These are phyloP conservation scores for Echinosophora koreensis DNA, from an alignment of 306 rosid genomes.

Conservation along the genomic window DNA sequence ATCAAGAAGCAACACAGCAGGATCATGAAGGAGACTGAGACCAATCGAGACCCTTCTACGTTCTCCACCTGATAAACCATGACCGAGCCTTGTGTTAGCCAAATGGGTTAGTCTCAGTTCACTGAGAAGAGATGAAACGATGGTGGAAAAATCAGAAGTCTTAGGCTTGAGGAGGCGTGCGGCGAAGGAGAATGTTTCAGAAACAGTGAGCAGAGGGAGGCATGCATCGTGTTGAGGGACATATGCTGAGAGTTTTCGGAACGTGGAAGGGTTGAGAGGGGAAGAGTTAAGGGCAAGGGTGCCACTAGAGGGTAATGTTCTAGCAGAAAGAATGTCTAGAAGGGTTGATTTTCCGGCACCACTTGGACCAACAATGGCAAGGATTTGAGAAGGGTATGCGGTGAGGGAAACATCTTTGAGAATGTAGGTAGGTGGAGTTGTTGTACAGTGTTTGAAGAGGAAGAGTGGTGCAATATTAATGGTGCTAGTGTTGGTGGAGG, in stretches of 20 bases:
- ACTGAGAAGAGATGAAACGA: constrained; percentile 64
- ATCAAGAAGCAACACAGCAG: constrained; percentile 78
- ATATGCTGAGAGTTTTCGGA: constrained; percentile 87
- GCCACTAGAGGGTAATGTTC: constrained; percentile 73
- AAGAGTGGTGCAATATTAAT: constrained; percentile 38
- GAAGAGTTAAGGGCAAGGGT: constrained; percentile 72
- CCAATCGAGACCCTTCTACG: constrained; percentile 86
- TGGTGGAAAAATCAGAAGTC: constrained; percentile 44
- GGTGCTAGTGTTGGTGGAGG: constrained; percentile 46
- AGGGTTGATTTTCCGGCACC: constrained; percentile 98
- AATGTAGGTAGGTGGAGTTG: constrained; percentile 65
- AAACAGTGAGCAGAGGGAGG: constrained; percentile 84
- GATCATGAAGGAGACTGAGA: constrained; percentile 86
- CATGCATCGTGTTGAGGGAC: constrained; percentile 93
- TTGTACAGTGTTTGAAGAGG: constrained; percentile 65
- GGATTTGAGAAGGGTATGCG: constrained; percentile 76
- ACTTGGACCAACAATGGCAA: constrained; percentile 92
- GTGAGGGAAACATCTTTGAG: constrained; percentile 77
- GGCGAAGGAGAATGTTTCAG: constrained; percentile 80
- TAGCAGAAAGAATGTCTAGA: constrained; percentile 83
- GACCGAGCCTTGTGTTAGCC: constrained; percentile 68
- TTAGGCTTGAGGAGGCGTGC: constrained; percentile 77
- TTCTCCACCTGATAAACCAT: constrained; percentile 86
- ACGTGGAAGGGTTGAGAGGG: constrained; percentile 72
- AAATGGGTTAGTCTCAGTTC: constrained; percentile 71